phyloP scores from a whole-genome alignment of 129 eudicot genomes.

The Erigeron canadensis region DNA sequence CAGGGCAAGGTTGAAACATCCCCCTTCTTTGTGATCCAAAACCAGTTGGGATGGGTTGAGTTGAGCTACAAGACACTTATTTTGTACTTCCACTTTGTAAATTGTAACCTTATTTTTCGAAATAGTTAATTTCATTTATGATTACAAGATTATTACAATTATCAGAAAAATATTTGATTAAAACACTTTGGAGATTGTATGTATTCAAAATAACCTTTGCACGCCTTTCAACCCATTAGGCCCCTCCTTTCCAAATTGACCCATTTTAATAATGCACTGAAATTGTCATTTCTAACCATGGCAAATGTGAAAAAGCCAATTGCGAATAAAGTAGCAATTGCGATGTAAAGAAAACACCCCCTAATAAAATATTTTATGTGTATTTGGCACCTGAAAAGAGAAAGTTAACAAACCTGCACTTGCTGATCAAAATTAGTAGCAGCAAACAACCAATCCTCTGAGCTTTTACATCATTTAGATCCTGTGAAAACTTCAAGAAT shows the following conservation, averaged over 20 bases:
- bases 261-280: neutral
- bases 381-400: neutral
- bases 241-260: neutral
- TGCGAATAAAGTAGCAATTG: too few relatives aligned
- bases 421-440: conserved; percentile 45
- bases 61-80: neutral
- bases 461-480: conserved; percentile 53
- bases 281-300: too few relatives aligned
- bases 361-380: neutral
- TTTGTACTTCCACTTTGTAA: neutral
- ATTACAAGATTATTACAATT: neutral
- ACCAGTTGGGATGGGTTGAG: neutral
- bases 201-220: neutral
- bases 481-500: conserved; percentile 61
- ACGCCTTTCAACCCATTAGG: neutral
- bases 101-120: neutral
- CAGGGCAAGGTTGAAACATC: neutral
- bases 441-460: conserved; percentile 56
- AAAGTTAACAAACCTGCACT: conserved; percentile 51
- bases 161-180: neutral
- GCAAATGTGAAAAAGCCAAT: too few relatives aligned
- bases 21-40: neutral
- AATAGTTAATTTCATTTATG: neutral
- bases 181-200: neutral
- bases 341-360: too few relatives aligned